A percentile compares a stretch with the other conserved stretches of the same genome.
phyloP scores from a whole-genome alignment of 2,329 filamentous ascomycete genomes.

The Neopestalotiopsis clavispora region DNA sequence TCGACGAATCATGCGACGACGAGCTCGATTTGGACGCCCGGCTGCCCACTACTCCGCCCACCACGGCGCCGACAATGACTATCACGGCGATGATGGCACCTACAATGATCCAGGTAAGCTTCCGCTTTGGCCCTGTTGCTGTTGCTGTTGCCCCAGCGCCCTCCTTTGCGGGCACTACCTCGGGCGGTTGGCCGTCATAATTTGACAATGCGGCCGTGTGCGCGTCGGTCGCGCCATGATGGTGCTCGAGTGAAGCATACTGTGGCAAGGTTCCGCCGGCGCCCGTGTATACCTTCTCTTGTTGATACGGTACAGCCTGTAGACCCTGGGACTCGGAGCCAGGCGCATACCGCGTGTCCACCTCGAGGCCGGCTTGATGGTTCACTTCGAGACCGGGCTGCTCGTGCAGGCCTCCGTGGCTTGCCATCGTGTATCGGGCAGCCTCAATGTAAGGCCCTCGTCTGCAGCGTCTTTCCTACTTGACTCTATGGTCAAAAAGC shows the following conservation, averaged over 20 bases:
- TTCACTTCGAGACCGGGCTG: not conserved
- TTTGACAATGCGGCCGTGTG: not conserved
- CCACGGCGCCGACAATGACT: slow-evolving; percentile 14
- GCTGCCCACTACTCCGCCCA: slow-evolving; percentile 17
- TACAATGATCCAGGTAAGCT: slow-evolving; percentile 9
- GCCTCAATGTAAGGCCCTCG: not conserved
- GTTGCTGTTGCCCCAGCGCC: not conserved
- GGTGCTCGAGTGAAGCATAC: not conserved
- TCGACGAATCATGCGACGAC: not conserved
- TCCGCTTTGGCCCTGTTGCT: not conserved
- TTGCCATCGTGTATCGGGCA: not conserved
- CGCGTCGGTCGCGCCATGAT: not conserved
- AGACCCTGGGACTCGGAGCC: not conserved
- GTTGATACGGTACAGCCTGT: not conserved
- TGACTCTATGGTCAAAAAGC: not conserved
- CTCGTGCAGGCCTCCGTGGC: not conserved
- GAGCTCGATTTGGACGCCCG: slow-evolving; percentile 4
- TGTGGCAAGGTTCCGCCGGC: not conserved
- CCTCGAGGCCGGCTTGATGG: slow-evolving; percentile 14
- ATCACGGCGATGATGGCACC: slow-evolving; percentile 9
- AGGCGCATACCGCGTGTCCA: not conserved
- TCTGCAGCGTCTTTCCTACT: not conserved
- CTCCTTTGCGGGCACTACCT: not conserved
- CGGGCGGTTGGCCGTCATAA: not conserved
- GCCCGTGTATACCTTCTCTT: not conserved